Evolutionary conservation across 2,329 filamentous ascomycete species (phyloP), one percentile per base, ranked within the genome.

Genomic region (Colletotrichum navitas): DNA sequence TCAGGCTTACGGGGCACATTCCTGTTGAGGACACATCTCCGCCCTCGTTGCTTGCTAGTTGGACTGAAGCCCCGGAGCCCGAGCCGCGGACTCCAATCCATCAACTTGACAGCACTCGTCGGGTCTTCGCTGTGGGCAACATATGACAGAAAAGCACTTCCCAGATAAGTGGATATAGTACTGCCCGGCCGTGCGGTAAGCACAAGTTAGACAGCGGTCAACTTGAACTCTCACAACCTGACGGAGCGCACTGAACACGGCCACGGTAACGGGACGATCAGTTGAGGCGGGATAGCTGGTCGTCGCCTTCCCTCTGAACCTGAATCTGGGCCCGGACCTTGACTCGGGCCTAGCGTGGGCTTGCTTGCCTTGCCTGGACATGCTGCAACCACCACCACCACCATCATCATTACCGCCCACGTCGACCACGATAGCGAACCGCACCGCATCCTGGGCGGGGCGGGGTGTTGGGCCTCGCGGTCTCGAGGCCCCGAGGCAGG

Each of bases 261-360:
- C 73, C 66, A 72, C 68, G 61, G 52, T 56, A 66, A 73, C 76
- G 76, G 76, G 77, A 78, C 74, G 76, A 78, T 78, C 76, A 77
- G 74, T 73, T 73, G 75, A 55, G 69, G 58, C 66, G 75, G 68
- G 58, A 71, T 41, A 59, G 58, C 60, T 55, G 45, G 52, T 56
- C 59, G 54, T 24, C 51, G 24, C 45, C 58, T 49, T 51, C 51
- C 32, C 43, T 58, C 68, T 56, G 21, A 47, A 60, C n/a, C 45
- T 51, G 24, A 47, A 63, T 36, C 45, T 60, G 39, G 54, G 51
- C 64, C 64, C 58, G 52, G 68, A 58, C 64, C 68, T 63, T 54
- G 68, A 69, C 69, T 47, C 63, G 60, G 59, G 45, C 54, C 65
- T 54, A 55, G 68, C 63, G 66, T 58, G 61, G 63, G 45, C 62